A percentile compares a stretch with the other conserved stretches of the same genome.
phyloP scores from a whole-genome alignment of 495 filamentous ascomycete species.

The Aspergillus olivimuriae region DNA sequence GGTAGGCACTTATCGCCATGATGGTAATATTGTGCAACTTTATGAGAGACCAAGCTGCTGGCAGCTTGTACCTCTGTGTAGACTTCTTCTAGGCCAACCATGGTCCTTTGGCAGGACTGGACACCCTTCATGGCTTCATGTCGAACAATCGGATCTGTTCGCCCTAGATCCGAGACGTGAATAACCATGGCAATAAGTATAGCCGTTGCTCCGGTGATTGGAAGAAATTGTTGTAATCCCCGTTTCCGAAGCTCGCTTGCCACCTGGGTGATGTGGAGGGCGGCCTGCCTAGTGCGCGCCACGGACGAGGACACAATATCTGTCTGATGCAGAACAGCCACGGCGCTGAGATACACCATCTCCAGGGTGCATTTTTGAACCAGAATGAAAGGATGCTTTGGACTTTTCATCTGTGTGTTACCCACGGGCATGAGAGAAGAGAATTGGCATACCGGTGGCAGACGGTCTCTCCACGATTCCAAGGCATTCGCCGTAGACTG shows the following conservation, averaged over 20 bases:
- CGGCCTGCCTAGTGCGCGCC: conserved; percentile 13
- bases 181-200: conserved; percentile 1
- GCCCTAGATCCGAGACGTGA: background rate
- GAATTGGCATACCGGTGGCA: background rate
- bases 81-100: conserved; percentile 12
- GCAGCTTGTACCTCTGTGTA: conserved; percentile 1
- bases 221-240: background rate
- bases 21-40: no score
- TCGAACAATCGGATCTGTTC: background rate
- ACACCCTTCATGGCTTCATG: conserved; percentile 9
- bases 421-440: background rate
- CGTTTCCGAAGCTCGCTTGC: conserved; percentile 9
- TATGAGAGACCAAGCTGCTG: background rate
- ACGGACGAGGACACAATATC: conserved; percentile 13
- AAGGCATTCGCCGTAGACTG: background rate
- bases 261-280: conserved; percentile 14
- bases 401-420: conserved; percentile 2
- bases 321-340: conserved; percentile 17
- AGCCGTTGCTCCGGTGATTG: background rate
- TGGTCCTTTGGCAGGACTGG: conserved; percentile 10
- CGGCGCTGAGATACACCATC: conserved; percentile 14
- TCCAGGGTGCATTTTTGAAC: conserved; percentile 16
- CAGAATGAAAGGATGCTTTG: no score
- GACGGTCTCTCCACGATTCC: background rate
- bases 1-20: no score